Percentiles rank a stretch among this genome's conserved stretches.
Conservation (phyloP, 352 stramenopile species). For the Pythium sukuiense region DNA sequence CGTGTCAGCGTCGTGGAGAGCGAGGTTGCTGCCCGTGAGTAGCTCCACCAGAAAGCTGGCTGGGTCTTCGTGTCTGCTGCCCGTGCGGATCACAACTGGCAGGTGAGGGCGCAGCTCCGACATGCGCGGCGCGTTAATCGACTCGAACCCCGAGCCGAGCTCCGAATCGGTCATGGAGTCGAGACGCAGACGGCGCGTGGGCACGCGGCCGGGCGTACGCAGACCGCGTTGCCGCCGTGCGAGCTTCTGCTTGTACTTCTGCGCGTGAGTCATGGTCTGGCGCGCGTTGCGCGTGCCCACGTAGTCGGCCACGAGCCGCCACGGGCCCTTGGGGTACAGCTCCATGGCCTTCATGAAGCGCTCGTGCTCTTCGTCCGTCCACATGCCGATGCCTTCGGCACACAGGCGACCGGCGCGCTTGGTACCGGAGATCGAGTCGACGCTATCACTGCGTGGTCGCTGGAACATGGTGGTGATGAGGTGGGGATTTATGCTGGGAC, state of each 20-base stretch:
- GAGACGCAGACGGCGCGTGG: conserved; percentile 5
- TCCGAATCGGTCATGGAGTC: conserved; percentile 19
- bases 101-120: conserved; percentile 7
- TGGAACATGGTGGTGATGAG: conserved; percentile 15
- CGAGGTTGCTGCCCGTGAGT: conserved; percentile 2
- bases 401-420: conserved; percentile 16
- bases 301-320: conserved; percentile 28
- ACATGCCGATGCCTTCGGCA: conserved; percentile 23
- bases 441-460: conserved; percentile 21
- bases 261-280: conserved; percentile 40
- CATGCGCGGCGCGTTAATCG: not conserved
- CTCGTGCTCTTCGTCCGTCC: conserved; percentile 34
- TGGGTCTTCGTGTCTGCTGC: conserved; percentile 9
- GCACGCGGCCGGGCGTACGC: conserved; percentile 16
- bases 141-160: conserved; percentile 8
- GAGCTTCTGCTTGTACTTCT: conserved; percentile 48
- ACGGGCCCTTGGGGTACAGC: conserved; percentile 33
- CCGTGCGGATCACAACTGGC: conserved; percentile 16
- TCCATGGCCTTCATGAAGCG: conserved; percentile 33
- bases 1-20: not conserved
- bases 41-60: conserved; percentile 3
- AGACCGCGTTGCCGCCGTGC: conserved; percentile 30
- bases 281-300: conserved; percentile 32
- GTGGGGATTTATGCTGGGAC: too few species aligned
- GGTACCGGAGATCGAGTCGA: conserved; percentile 18